A percentile compares a stretch with the other conserved stretches of the same genome.
Conservation (phyloP, 2,329 filamentous ascomycete genomes). For the Penicillium sp. region DNA sequence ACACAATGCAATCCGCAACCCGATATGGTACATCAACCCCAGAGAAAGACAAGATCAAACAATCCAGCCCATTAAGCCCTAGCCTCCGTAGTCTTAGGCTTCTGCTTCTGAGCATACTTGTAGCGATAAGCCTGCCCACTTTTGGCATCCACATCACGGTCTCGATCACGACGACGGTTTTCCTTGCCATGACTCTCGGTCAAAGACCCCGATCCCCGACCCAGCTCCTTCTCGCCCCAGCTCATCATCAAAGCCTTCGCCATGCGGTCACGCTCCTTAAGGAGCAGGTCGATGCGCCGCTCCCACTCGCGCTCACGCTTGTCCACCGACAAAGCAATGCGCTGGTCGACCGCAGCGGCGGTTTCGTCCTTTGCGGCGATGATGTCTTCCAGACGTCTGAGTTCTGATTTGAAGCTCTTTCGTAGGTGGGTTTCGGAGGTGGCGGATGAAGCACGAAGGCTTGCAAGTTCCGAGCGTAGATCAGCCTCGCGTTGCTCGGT, state of each 20-base stretch:
- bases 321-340: slow-evolving; percentile 35
- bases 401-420: slow-evolving; percentile 25
- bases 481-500: slow-evolving; percentile 31
- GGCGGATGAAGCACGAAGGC: slow-evolving; percentile 19
- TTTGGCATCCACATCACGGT: slow-evolving; percentile 12
- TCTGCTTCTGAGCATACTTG: slow-evolving; percentile 25
- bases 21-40: slow-evolving; percentile 2
- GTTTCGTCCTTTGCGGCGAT: slow-evolving; percentile 37
- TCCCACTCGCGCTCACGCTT: slow-evolving; percentile 40
- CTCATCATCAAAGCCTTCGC: slow-evolving; percentile 33
- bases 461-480: slow-evolving; percentile 27
- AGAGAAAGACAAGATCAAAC: not conserved
- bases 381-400: slow-evolving; percentile 27
- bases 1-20: not conserved
- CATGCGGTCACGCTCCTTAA: slow-evolving; percentile 37
- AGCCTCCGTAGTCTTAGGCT: slow-evolving; percentile 12
- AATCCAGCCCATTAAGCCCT: slow-evolving; percentile 6
- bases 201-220: slow-evolving; percentile 14
- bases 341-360: slow-evolving; percentile 32
- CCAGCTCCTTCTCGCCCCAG: slow-evolving; percentile 37
- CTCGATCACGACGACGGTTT: slow-evolving; percentile 16
- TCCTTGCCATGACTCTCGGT: slow-evolving; percentile 16
- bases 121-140: slow-evolving; percentile 34
- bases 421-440: slow-evolving; percentile 22
- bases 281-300: slow-evolving; percentile 33